Evolutionary conservation across 768 basidiomycete genomes (phyloP), one percentile per base, ranked within the genome.

Genomic region (Gloeophyllum trabeum): DNA sequence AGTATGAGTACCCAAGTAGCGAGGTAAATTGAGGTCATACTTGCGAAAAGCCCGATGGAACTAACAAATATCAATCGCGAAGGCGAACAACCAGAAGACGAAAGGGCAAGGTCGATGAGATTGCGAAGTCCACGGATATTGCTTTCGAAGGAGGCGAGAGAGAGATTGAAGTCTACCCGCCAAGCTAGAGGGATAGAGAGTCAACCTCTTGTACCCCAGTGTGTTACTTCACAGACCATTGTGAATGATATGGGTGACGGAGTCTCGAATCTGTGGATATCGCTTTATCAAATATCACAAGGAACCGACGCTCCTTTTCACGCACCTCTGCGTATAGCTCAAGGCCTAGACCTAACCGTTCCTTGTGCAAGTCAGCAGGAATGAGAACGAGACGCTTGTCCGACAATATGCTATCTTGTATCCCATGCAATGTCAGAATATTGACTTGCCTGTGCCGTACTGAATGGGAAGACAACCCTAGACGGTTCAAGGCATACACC

Each of bases 181-280:
- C n/a, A n/a, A n/a, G n/a, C n/a, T n/a, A 16, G 10, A n/a, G n/a
- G n/a, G n/a, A n/a, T n/a, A 14, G 22, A 21, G 13, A 21, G 16
- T 16, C 19, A 21, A 14, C 16, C 22, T 38, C 23, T 16, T 6
- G 13, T 12, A 14, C 10, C 19, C 6, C 3, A 20, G 24, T n/a
- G 19, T 12, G 3, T n/a, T 7, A 40, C 10, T 37, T 36, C 4
- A 50, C 44, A 3, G 45, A 62, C 61, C 61, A 34, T 64, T 64
- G 50, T 66, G 62, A 13, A 66, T 60, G 48, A 70, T 55, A 25
- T 58, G 59, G 6, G 64, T 67, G 4, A 63, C 51, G 7, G 52
- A 54, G n/a, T 39, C 22, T 12, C 52, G 48, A 34, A 63, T 51
- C 54, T 62, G 36, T 13, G 14, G 12, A n/a, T n/a, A n/a, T n/a